phyloP scores from a whole-genome alignment of 225 moss, liverwort and hornwort species.

The Pseudoscleropodium purum region DNA sequence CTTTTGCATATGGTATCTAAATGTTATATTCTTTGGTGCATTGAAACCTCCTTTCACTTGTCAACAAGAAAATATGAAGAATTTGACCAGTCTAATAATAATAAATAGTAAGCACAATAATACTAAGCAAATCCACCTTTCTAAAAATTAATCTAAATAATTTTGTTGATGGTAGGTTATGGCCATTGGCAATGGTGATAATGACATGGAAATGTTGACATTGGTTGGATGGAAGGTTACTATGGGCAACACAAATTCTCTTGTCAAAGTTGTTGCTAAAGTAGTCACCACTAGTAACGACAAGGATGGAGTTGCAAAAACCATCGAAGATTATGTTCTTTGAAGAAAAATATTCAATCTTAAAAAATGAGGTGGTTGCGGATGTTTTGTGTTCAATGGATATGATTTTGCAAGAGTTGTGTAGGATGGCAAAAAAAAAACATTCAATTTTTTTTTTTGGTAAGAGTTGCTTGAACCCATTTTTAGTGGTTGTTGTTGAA shows the following conservation, averaged over 20 bases:
- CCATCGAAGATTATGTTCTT: conserved; percentile 49
- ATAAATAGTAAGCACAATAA: fast-evolving
- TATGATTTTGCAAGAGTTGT: not conserved
- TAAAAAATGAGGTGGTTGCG: fast-evolving
- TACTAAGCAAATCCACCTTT: not conserved
- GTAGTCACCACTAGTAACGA: conserved; percentile 41
- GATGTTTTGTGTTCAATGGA: not conserved
- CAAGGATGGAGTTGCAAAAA: conserved; percentile 54
- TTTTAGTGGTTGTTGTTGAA: fast-evolving
- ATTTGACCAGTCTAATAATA: too few species aligned
- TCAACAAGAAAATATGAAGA: not conserved
- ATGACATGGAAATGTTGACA: conserved; percentile 68
- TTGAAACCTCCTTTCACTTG: not conserved
- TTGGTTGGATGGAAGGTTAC: conserved; percentile 67
- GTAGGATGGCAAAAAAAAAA: fast-evolving
- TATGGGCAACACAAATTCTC: conserved; percentile 51
- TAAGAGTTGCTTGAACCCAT: not conserved
- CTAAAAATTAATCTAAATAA: not conserved
- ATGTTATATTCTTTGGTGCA: fast-evolving
- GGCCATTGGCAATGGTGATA: conserved; percentile 79
- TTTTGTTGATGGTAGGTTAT: conserved; percentile 18
- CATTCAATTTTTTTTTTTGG: not conserved
- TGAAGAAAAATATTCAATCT: not conserved
- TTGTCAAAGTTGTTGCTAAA: conserved; percentile 34
- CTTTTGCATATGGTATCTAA: not conserved